Evolutionary conservation across 2,329 filamentous ascomycete species (phyloP).

Genomic region (Fusarium bulbicola): DNA sequence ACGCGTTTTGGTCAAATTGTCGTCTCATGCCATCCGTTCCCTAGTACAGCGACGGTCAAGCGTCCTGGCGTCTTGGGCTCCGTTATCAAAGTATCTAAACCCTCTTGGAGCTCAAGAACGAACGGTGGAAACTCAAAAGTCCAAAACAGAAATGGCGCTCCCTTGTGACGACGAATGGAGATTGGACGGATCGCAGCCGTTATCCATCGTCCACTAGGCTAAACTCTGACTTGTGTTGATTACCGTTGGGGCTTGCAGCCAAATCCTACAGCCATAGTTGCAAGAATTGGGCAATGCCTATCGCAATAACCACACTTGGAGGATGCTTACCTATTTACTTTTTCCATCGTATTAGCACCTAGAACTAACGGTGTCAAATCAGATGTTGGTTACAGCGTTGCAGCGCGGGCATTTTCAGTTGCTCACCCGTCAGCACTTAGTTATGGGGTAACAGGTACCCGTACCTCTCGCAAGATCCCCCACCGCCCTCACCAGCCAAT

Average conservation of each 20-base stretch:
- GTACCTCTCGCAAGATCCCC: neutral
- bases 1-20: constrained; percentile 28
- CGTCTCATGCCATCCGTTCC: constrained; percentile 26
- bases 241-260: neutral
- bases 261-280: neutral
- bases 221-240: neutral
- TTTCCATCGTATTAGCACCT: neutral
- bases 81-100: constrained; percentile 11
- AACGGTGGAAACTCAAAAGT: constrained; percentile 32
- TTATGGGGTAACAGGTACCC: neutral
- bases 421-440: constrained; percentile 22
- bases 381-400: constrained; percentile 26
- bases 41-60: constrained; percentile 21
- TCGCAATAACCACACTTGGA: neutral
- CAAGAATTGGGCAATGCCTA: neutral
- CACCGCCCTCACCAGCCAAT: constrained; percentile 7
- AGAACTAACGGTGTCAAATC: constrained; percentile 9
- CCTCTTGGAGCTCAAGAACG: constrained; percentile 6
- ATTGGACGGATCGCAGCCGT: constrained; percentile 17
- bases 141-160: constrained; percentile 20
- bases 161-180: constrained; percentile 7
- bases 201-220: constrained; percentile 1
- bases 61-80: constrained; percentile 13
- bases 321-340: neutral
- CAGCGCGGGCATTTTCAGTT: constrained; percentile 14